phyloP scores from a whole-genome alignment of 768 basidiomycete species.

The Chalciporus pseudorubinellus region DNA sequence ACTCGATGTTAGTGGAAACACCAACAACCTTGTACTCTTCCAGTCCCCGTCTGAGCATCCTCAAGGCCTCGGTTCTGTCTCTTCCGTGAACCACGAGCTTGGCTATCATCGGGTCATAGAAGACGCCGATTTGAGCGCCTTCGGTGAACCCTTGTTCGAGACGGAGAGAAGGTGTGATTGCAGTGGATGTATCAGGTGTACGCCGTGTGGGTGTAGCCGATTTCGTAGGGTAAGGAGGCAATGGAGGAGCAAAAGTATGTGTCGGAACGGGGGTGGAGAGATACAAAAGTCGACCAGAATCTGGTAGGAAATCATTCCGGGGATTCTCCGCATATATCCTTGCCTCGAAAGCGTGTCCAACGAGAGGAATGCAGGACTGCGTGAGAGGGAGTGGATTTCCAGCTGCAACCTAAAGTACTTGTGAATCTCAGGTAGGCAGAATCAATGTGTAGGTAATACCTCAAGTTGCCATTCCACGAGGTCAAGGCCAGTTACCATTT shows the following conservation, averaged over 20 bases:
- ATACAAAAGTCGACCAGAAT: constrained; percentile 80
- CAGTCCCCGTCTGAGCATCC: constrained; percentile 74
- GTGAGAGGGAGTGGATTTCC: constrained; percentile 80
- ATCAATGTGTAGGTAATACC: constrained; percentile 34
- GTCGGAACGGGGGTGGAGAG: constrained; percentile 79
- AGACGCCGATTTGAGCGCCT: constrained; percentile 80
- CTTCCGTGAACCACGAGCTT: constrained; percentile 88
- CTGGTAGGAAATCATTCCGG: constrained; percentile 88
- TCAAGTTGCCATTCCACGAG: constrained; percentile 95
- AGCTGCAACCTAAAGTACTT: constrained; percentile 62
- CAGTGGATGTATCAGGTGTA: constrained; percentile 13
- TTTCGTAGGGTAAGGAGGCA: constrained; percentile 32
- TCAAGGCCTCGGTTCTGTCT: constrained; percentile 80
- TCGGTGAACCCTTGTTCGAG: constrained; percentile 87
- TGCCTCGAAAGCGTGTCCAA: constrained; percentile 93
- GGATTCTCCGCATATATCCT: constrained; percentile 96
- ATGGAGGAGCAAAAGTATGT: constrained; percentile 56
- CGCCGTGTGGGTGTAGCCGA: constrained; percentile 22
- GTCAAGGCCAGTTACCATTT: constrained; percentile 92
- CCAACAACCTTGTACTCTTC: constrained; percentile 91
- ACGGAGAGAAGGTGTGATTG: constrained; percentile 62
- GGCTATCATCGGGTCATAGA: constrained; percentile 90
- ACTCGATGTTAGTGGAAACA: constrained; percentile 89
- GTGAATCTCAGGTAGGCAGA: background rate
- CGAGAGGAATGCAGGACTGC: constrained; percentile 78